Percentiles rank a stretch among this genome's conserved stretches.
These are phyloP conservation scores for Acer saccharum DNA, from an alignment of 345 rosid genomes.

Conservation along the genomic window DNA sequence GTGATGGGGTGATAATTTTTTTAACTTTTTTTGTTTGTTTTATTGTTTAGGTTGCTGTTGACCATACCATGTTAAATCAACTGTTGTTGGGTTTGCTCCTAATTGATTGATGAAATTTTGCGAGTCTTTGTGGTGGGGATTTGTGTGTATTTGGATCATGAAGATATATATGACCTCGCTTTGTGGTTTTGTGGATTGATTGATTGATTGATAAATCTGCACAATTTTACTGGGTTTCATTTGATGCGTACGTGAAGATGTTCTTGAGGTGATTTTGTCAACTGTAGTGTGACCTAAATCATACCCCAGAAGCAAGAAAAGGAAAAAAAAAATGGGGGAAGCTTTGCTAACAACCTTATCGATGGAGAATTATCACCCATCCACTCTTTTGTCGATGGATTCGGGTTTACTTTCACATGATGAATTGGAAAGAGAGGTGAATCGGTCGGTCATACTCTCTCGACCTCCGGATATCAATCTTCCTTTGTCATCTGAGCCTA, in stretches of 20 bases:
- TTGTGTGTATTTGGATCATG: slow-evolving; percentile 12
- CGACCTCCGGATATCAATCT: slow-evolving; percentile 76
- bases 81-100: slow-evolving; percentile 15
- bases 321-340: slow-evolving; percentile 48
- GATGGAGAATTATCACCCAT: slow-evolving; percentile 76
- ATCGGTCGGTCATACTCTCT: slow-evolving; percentile 49
- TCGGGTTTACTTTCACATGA: slow-evolving; percentile 59
- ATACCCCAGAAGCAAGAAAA: background rate
- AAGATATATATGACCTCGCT: slow-evolving; percentile 14
- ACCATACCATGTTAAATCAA: slow-evolving; percentile 23
- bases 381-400: slow-evolving; percentile 74
- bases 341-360: slow-evolving; percentile 56
- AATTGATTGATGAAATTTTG: slow-evolving; percentile 26
- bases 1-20: slow-evolving; percentile 14
- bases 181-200: slow-evolving; percentile 32
- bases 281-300: slow-evolving; percentile 9
- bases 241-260: slow-evolving; percentile 51
- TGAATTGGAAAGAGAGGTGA: slow-evolving; percentile 63
- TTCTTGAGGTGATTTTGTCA: slow-evolving; percentile 42
- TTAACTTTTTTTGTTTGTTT: background rate
- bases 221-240: slow-evolving; percentile 14
- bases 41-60: slow-evolving; percentile 32
- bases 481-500: slow-evolving; percentile 62
- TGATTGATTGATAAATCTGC: slow-evolving; percentile 17
- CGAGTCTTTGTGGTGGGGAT: slow-evolving; percentile 27